Conservation (phyloP, 441 rosid genomes). For the Gossypium armourianum region DNA sequence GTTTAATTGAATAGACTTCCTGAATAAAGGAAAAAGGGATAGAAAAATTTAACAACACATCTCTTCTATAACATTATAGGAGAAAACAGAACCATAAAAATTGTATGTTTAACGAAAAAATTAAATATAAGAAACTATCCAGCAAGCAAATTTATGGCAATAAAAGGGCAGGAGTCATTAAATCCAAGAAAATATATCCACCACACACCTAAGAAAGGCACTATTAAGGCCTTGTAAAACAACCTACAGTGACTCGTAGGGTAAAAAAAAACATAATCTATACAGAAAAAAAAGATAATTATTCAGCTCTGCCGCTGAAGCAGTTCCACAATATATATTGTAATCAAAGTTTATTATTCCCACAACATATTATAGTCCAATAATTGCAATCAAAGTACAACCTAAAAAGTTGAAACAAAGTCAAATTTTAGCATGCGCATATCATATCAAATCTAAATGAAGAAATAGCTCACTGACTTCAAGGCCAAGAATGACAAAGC, state of each 20-base stretch:
- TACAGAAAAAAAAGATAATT: neutral
- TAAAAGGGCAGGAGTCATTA: neutral
- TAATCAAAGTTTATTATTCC: neutral
- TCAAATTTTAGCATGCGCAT: neutral
- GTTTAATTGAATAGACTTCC: slow-evolving; percentile 88
- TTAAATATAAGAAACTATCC: neutral
- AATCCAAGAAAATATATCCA: neutral
- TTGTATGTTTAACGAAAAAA: neutral
- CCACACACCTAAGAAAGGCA: neutral
- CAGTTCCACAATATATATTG: slow-evolving; percentile 1
- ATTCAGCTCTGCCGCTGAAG: neutral
- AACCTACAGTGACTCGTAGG: neutral
- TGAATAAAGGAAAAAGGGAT: slow-evolving; percentile 25
- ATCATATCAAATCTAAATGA: neutral
- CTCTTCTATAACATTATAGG: neutral
- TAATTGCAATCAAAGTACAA: neutral
- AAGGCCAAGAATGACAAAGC: neutral
- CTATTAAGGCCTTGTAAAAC: neutral
- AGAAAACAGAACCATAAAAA: neutral
- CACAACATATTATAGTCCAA: neutral
- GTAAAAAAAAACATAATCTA: neutral
- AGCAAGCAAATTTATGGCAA: neutral
- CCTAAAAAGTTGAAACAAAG: neutral
- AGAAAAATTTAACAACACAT: neutral
- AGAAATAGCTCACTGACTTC: neutral